These are phyloP conservation scores for Elongisporangium prolatum DNA, from an alignment of 352 stramenopile genomes.

Conservation along the genomic window DNA sequence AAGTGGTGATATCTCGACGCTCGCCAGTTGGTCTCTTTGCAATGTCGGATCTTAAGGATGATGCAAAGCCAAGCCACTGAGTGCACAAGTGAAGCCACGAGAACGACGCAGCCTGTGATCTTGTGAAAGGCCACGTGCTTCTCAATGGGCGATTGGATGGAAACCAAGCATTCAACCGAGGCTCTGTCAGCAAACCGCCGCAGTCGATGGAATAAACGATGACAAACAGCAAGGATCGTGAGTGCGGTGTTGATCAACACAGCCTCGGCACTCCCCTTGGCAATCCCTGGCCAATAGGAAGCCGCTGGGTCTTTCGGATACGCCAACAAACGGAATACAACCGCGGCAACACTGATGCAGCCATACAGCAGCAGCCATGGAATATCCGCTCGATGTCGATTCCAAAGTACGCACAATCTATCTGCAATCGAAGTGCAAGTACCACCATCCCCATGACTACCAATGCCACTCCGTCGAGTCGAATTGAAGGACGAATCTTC, in stretches of 20 bases:
- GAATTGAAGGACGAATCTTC: neutral
- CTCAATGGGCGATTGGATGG: slow-evolving; percentile 15
- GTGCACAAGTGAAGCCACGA: slow-evolving; percentile 25
- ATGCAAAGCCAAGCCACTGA: slow-evolving; percentile 31
- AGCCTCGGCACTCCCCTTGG: slow-evolving; percentile 39
- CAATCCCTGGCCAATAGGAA: slow-evolving; percentile 18
- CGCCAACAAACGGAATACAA: slow-evolving; percentile 17
- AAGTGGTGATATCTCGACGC: slow-evolving; percentile 13
- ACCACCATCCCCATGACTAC: neutral
- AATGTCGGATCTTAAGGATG: slow-evolving; percentile 11
- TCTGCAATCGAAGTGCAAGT: neutral
- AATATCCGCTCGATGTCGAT: slow-evolving; percentile 10
- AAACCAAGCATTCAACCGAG: neutral
- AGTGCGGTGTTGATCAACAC: slow-evolving; percentile 30
- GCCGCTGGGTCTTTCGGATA: slow-evolving; percentile 24
- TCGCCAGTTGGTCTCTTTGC: slow-evolving; percentile 12
- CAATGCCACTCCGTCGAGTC: neutral
- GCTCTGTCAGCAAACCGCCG: slow-evolving; percentile 1
- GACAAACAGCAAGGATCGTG: slow-evolving; percentile 28
- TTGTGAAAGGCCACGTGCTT: slow-evolving; percentile 33
- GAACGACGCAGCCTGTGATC: slow-evolving; percentile 19
- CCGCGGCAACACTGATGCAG: slow-evolving; percentile 14
- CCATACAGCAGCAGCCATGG: slow-evolving; percentile 26
- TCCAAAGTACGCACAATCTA: slow-evolving; percentile 1
- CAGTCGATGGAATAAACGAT: slow-evolving; percentile 17